Evolutionary conservation across 1,284 basidiomycete species (phyloP), one percentile per base, ranked within the genome.

Genomic region (Prillingera fragicola): DNA sequence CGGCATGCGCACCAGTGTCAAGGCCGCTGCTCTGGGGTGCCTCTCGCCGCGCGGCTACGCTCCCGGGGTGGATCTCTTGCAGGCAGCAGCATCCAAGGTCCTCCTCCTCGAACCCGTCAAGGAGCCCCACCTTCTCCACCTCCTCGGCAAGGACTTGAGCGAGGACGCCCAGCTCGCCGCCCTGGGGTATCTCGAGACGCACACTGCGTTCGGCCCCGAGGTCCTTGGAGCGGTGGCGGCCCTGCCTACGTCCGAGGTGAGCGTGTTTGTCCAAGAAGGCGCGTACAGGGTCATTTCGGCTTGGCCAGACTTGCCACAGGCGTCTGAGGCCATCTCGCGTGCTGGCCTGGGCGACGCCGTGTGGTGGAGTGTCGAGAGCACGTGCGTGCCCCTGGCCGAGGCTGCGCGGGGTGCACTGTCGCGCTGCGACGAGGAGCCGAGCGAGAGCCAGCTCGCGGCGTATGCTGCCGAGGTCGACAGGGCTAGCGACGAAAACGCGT

Each of bases 101-200:
- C 28, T 51, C 1, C 19, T 36, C 17, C 5, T 42, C 17, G 26
- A 26, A n/a, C n/a, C n/a, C n/a, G n/a, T n/a, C n/a, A n/a, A n/a
- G n/a, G n/a, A n/a, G n/a, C n/a, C n/a, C n/a, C n/a, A n/a, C n/a
- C n/a, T n/a, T n/a, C n/a, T n/a, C n/a, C n/a, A n/a, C n/a, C n/a
- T n/a, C n/a, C n/a, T n/a, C n/a, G n/a, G n/a, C n/a, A n/a, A n/a
- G n/a, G n/a, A n/a, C n/a, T n/a, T 48, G 22, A 46, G 43, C 1
- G 50, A 52, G 41, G 50, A 52, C 10, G 50, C 40, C 4, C 50
- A 46, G 31, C 41, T 48, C 13, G 31, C 19, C 1, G 48, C 43
- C 3, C 40, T 54, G 4, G 39, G 36, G 12, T 4, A 27, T 10
- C n/a, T 52, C 3, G 18, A 29, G 7, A 25, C 32, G 10, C 9